A percentile compares a stretch with the other conserved stretches of the same genome.
Evolutionary conservation across 306 rosid genomes (phyloP).

Genomic region (Quercus agrifolia): DNA sequence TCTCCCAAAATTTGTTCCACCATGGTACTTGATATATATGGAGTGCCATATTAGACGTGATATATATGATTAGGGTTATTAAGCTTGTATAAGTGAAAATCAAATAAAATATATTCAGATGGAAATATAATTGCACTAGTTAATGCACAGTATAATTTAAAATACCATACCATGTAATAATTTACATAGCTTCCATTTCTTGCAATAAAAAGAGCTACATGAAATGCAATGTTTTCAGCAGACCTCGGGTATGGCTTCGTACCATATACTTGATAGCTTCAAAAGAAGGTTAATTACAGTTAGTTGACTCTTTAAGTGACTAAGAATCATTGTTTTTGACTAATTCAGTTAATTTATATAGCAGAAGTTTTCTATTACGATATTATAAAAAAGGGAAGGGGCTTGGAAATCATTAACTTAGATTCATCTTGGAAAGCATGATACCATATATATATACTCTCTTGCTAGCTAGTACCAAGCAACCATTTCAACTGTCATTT

Average conservation of each 20-base stretch:
- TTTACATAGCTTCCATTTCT: slow-evolving; percentile 85
- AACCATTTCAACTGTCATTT: too few relatives aligned
- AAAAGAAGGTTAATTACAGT: not conserved
- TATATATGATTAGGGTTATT: not conserved
- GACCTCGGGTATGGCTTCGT: slow-evolving; percentile 68
- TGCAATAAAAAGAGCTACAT: slow-evolving; percentile 74
- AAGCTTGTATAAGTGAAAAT: not conserved
- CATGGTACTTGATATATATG: slow-evolving; percentile 46
- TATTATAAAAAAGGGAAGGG: too few relatives aligned
- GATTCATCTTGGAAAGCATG: too few relatives aligned
- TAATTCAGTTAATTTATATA: too few relatives aligned
- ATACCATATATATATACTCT: too few relatives aligned
- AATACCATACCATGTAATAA: slow-evolving; percentile 67
- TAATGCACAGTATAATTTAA: not conserved
- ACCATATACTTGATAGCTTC: slow-evolving; percentile 72
- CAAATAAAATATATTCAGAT: not conserved
- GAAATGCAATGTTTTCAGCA: slow-evolving; percentile 79
- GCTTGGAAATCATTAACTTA: too few relatives aligned
- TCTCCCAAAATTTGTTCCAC: slow-evolving; percentile 82
- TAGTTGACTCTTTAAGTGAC: not conserved
- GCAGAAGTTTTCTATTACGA: too few relatives aligned
- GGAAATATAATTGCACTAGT: not conserved
- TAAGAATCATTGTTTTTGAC: not conserved
- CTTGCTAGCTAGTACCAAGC: too few relatives aligned
- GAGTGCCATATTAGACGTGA: not conserved